Conservation (phyloP, 1,139 yeast genomes). For the Ogataea hybrid region DNA sequence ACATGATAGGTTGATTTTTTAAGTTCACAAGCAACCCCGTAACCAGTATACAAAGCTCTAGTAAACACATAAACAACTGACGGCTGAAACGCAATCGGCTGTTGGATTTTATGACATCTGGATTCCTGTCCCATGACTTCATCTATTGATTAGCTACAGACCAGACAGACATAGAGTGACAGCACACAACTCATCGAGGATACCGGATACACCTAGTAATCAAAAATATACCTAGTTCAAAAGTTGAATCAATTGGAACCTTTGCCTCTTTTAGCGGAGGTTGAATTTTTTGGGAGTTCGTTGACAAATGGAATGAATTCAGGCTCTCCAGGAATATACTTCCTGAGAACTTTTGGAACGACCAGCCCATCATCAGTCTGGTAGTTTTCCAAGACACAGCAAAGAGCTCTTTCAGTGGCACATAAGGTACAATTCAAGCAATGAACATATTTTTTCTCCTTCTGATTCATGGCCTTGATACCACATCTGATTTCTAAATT, state of each 20-base stretch:
- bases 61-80: no score
- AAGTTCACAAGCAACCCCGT: no score
- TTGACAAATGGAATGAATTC: conserved; percentile 88
- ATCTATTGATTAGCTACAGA: no score
- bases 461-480: conserved; percentile 91
- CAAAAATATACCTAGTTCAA: neutral
- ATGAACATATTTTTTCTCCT: conserved; percentile 97
- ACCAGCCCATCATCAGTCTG: conserved; percentile 95
- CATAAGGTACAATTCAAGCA: conserved; percentile 96
- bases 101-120: no score
- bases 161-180: neutral
- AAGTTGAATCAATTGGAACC: neutral
- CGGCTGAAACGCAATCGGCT: no score
- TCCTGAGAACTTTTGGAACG: conserved; percentile 93
- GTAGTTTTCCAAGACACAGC: conserved; percentile 96
- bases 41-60: no score
- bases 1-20: no score
- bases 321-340: conserved; percentile 97
- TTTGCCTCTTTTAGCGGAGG: conserved; percentile 65
- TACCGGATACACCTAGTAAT: no score
- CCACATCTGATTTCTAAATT: conserved; percentile 99
- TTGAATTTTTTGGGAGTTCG: conserved; percentile 92
- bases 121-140: no score
- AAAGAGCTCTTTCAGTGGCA: conserved; percentile 97
- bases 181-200: neutral